Evolutionary conservation across 2,329 filamentous ascomycete species (phyloP), one percentile per base, ranked within the genome.

Genomic region (Stagonosporopsis cucurbitacearum): DNA sequence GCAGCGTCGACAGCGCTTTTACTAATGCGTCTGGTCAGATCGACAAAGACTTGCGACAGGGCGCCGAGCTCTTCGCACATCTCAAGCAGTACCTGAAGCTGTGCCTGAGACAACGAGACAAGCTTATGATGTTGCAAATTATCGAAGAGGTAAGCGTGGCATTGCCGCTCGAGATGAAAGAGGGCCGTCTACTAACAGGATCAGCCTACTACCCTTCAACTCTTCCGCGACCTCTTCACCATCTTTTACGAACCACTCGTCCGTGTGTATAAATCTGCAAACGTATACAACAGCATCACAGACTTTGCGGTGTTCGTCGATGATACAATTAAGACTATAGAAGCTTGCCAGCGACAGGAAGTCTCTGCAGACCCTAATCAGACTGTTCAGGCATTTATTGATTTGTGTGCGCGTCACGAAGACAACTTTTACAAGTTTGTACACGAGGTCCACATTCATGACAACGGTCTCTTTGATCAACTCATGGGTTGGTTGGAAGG

Each of bases 361-460:
- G 89, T 95, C 41, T 93, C 91, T 2, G 92, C 94, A 1, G 95
- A 99, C 73, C 95, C 95, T 4, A 99, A 99, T 74, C 93, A 97
- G 79, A 99, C 95, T 0, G 95, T 99, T 1, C 95, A 99, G 74
- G 89, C 92, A 15, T 99, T 99, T 71, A 99, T 99, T 70, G 95
- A 99, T 71, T 84, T 99, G 20, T 99, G 95, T 75, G 89, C 91
- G 64, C 87, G 95, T 39, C 95, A 99, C 74, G 92, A 99, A 77
- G 87, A 96, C 73, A 96, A 96, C 77, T 94, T 99, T 73, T 99
- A 98, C 84, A 98, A 96, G 75, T 99, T 99, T 74, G 90, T 99
- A 3, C 95, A 99, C 75, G 95, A 99, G 77, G 94, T 99, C 0
- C 95, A 99, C 72, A 88, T 91, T 6, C 94, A 99, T 69, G 95